phyloP scores from a whole-genome alignment of 805 yeast species.

The Starmerella stellata region DNA sequence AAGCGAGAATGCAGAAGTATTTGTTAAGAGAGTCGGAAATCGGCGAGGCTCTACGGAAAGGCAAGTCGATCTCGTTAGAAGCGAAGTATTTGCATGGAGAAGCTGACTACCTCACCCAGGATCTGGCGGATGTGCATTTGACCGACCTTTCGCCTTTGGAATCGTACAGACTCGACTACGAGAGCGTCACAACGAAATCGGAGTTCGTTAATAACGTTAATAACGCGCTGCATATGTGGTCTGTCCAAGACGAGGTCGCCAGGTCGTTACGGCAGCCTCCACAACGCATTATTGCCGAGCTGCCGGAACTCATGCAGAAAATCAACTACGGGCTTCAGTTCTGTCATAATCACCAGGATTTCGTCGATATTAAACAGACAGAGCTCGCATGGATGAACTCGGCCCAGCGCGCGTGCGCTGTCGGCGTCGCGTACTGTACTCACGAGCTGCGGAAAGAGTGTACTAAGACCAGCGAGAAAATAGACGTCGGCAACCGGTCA shows the following conservation, averaged over 20 bases:
- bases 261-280: conserved; percentile 53
- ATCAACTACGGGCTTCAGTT: conserved; percentile 54
- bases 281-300: conserved; percentile 41
- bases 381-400: conserved; percentile 63
- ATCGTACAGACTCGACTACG: conserved; percentile 34
- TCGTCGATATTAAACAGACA: conserved; percentile 53
- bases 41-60: conserved; percentile 1
- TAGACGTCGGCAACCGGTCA: conserved; percentile 3
- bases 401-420: conserved; percentile 58
- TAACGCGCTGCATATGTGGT: conserved; percentile 40
- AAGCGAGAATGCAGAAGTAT: conserved; percentile 1
- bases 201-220: conserved; percentile 31
- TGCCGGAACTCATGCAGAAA: conserved; percentile 32
- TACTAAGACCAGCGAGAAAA: conserved; percentile 1
- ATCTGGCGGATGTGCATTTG: conserved; percentile 39
- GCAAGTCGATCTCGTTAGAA: conserved; percentile 27
- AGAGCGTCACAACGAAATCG: conserved; percentile 29
- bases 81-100: conserved; percentile 30
- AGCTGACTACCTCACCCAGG: conserved; percentile 31
- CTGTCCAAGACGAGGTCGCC: conserved; percentile 51
- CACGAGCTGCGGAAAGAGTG: conserved; percentile 22
- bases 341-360: conserved; percentile 36
- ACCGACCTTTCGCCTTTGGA: conserved; percentile 49
- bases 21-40: not conserved
- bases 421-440: conserved; percentile 48